Evolutionary conservation across 1,284 basidiomycete genomes (phyloP).

Genomic region (Anthracocystis panici-leucophaei): DNA sequence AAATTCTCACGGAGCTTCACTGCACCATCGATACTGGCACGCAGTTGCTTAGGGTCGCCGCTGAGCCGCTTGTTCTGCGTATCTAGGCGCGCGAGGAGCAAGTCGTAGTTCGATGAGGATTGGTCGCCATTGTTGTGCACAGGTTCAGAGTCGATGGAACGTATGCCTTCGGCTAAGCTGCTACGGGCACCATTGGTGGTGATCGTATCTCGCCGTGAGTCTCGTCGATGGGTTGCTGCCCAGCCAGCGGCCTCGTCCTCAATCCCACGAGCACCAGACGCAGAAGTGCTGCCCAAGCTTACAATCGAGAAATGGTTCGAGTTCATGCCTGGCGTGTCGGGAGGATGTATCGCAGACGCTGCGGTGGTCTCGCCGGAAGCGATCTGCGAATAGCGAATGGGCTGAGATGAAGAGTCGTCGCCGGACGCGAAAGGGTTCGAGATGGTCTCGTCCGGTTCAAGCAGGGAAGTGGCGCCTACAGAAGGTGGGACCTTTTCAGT

Average conservation of each 20-base stretch:
- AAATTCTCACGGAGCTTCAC: slow-evolving; percentile 65
- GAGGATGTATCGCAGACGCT: not conserved
- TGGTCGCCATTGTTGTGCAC: slow-evolving; percentile 10
- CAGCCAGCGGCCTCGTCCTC: slow-evolving; percentile 6
- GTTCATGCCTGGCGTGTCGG: slow-evolving; percentile 34
- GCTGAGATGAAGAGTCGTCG: slow-evolving; percentile 19
- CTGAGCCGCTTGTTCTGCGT: slow-evolving; percentile 59
- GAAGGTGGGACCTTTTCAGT: slow-evolving; percentile 55
- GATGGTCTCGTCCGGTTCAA: slow-evolving; percentile 62
- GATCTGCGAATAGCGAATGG: slow-evolving; percentile 23
- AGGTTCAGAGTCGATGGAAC: slow-evolving; percentile 16
- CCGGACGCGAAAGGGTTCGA: slow-evolving; percentile 58
- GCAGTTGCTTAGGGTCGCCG: slow-evolving; percentile 59
- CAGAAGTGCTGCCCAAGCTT: slow-evolving; percentile 39
- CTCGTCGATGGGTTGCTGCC: slow-evolving; percentile 17
- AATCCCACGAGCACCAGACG: not conserved
- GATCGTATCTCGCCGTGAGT: slow-evolving; percentile 38
- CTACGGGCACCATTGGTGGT: slow-evolving; percentile 28
- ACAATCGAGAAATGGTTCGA: slow-evolving; percentile 58
- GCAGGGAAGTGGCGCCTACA: slow-evolving; percentile 59
- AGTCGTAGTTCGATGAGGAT: slow-evolving; percentile 52
- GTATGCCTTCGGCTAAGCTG: slow-evolving; percentile 11
- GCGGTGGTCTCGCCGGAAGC: not conserved
- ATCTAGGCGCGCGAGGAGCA: slow-evolving; percentile 57
- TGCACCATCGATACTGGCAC: slow-evolving; percentile 59